Base-by-base conservation (phyloP, 2,329 filamentous ascomycete genomes). In the Chaetomiaceae sp. region DNA sequence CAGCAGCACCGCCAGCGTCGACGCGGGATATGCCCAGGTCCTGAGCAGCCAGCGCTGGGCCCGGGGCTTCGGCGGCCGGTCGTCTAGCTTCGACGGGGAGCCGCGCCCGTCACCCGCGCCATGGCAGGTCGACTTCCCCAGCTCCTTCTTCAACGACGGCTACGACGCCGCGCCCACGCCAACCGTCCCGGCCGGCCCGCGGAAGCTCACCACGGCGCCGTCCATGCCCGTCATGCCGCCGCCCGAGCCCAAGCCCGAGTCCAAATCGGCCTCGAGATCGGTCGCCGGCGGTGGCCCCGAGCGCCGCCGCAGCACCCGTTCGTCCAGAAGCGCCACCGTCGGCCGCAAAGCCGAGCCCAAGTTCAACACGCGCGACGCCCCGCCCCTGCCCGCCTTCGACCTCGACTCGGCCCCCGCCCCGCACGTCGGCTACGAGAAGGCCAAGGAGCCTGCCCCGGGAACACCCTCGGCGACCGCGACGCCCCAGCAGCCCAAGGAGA, bases 111-210 rank as follows among this genome's bases (percentile, higher is more conserved):
- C 66, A 56, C 51, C 64, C 49, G 52, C 47, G 33, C 58, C 61
- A 38, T 75, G 73, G 68, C 70, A 72, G 52, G 60, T 71, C 50
- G 73, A 78, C 35, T 71, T 74, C 51, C 65, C 71, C 47, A 72
- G 69, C 54, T 68, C 66, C 47, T 73, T 74, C 54, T 66, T 75
- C 53, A 60, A 54, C 53, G 66, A 76, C 58, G 71, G 75, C 56
- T 81, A 84, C 66, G 86, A 93, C 62, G 86, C 88, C 42, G 90
- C 89, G 20, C 90, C 91, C 12, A 91, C 84, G 30, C 91, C 91
- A 5, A 90, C 82, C 22, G 75, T 96, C 29, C 88, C 88, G 27
- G 84, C 76, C 39, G 90, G 90, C 5, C 88, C 90, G 47, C 80
- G 88, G 20, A 62, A 63, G 42, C 60, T 68, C 34, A 60, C 59